These are phyloP conservation scores for Plasmodium coatneyi DNA, from an alignment of 169 alveolate species.

Conservation along the genomic window DNA sequence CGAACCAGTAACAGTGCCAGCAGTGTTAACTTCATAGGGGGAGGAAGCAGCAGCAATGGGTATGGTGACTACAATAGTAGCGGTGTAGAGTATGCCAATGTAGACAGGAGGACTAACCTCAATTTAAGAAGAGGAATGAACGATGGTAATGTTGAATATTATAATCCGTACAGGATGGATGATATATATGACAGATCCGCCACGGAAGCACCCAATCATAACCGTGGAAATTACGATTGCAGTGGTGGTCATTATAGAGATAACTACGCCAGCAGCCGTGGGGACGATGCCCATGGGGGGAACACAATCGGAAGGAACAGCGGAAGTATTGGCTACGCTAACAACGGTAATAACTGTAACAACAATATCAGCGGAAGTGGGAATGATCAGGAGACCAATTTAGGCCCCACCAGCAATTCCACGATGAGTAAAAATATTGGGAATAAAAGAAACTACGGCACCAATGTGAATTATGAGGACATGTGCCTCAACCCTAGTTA, in stretches of 20 bases:
- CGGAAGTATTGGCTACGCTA: background rate
- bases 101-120: background rate
- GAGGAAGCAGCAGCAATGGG: background rate
- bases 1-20: background rate
- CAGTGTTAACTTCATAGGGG: background rate
- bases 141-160: background rate
- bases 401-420: background rate
- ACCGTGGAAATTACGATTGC: background rate
- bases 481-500: background rate
- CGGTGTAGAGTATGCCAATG: background rate
- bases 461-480: background rate
- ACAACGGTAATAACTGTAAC: background rate
- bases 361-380: background rate
- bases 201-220: background rate
- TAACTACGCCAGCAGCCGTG: background rate
- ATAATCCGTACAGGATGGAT: background rate
- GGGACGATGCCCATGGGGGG: background rate
- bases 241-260: background rate
- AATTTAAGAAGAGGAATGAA: background rate
- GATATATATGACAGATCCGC: background rate
- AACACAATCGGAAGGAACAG: background rate
- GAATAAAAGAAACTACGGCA: background rate
- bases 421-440: background rate
- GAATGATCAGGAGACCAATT: background rate
- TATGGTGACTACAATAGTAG: background rate